Base-by-base conservation (phyloP, 805 yeast genomes). In the Candida namnaoensis region DNA sequence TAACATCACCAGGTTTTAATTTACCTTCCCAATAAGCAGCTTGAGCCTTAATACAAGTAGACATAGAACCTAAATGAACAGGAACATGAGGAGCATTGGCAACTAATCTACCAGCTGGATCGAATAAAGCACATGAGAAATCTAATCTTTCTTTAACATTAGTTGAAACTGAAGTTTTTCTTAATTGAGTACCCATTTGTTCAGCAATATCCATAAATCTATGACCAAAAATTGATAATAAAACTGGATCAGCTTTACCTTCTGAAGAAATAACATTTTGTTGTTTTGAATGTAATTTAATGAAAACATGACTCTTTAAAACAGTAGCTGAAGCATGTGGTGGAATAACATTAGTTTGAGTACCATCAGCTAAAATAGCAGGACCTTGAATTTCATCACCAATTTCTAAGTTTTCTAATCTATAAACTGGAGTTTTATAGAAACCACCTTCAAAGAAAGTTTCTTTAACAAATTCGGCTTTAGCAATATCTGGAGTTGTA, bases 51-150 rank as follows among this genome's bases (percentile, higher is more conserved):
- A 86, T 81, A 45, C 88, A 85, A 1, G 88, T 80, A 3, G 88
- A 80, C 95, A 86, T 86, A 1, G 93, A 82, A 2, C 95, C 91
- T 41, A 86, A 62, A 58, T 86, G 95, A 24, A 85, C 95, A 2
- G 95, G 95, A 37, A 86, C 76, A 56, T 83, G 90, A 1, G 95
- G 95, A 0, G 95, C 95, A 62, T 85, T 86, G 5, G 95, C 93
- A 25, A 83, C 88, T 33, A 86, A 63, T 28, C 80, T 82, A n/a
- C 95, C 95, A 7, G 72, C 69, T 1, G 82, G 68, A 50, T 81
- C 87, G 57, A 86, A 86, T 23, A 86, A 60, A 2, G 95, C 95
- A 66, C 95, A 86, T 28, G 90, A 82, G 58, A 82, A 86, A 57
- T 86, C 95, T 32, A 85, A 63, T 40, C 95, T 66, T 56, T 86